Base-by-base conservation (phyloP, 306 rosid species). In the Biancaea sappan region DNA sequence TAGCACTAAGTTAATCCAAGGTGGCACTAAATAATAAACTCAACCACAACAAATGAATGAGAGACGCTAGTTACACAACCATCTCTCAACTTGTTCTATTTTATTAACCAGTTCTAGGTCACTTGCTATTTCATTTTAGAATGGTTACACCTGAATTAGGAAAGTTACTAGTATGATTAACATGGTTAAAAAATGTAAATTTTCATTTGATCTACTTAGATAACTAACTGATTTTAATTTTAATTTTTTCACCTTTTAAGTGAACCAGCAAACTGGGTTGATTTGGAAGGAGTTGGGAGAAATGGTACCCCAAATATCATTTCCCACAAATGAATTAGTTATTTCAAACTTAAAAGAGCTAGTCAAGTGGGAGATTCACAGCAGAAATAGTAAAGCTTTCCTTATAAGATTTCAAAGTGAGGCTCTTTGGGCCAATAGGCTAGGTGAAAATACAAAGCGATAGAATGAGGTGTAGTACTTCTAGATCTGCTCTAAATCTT, bases 301-400 rank as follows among this genome's bases (percentile, higher is more conserved):
- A 48, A 48, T 48, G 54, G 54, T 4, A 18, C 25, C 18, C 25
- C 24, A 3, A 48, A 24, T 21, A 21, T 14, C 29, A 1, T 51
- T 51, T 22, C 60, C 24, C 16, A 48, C 69, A 71, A 8, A 22
- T 52, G 29, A 34, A 24, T 47, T 32, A 41, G 44, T 68, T 60
- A 22, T 80, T 68, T 46, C 21, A 76, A 46, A 57, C 74, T 26
- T 35, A 57, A 15, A 67, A 24, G 56, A 41, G 32, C 51, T 57
- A 47, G 37, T 54, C 66, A 56, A 28, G 70, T 54, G 44, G 38
- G 26, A 61, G 46, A 18, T 71, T 69, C 29, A 21, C 67, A 4
- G 64, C 41, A 65, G 16, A 59, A 15, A 48, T 29, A 56, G 54
- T 24, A 77, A 58, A 66, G 61, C 7, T 31, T 65, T 53, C 71